Percentiles rank a stretch among this genome's conserved stretches.
Evolutionary conservation across 768 basidiomycete genomes (phyloP).

Genomic region (Naganishia kalamii): DNA sequence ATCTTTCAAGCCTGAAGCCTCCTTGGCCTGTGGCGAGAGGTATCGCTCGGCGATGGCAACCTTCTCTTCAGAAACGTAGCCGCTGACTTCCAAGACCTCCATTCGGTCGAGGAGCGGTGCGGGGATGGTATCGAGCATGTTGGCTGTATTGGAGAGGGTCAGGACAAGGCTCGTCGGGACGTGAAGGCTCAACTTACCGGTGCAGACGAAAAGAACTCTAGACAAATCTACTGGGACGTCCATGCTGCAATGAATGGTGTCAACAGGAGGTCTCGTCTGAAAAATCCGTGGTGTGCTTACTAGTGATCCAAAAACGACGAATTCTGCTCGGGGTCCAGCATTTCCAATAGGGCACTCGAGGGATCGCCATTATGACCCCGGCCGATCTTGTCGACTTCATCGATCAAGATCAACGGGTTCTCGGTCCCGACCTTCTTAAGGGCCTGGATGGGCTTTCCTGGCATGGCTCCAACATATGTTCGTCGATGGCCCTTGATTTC

Average conservation of each 20-base stretch:
- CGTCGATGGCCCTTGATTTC: slow-evolving; percentile 97
- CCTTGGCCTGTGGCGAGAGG: slow-evolving; percentile 86
- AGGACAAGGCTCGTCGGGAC: not conserved
- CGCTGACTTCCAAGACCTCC: slow-evolving; percentile 91
- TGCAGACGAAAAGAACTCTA: slow-evolving; percentile 94
- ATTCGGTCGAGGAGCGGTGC: slow-evolving; percentile 89
- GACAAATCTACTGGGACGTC: slow-evolving; percentile 95
- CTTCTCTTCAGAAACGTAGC: slow-evolving; percentile 92
- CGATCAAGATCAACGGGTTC: slow-evolving; percentile 87
- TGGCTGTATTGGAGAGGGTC: slow-evolving; percentile 51
- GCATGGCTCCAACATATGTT: slow-evolving; percentile 92
- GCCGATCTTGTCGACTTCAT: slow-evolving; percentile 94
- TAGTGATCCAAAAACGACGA: slow-evolving; percentile 91
- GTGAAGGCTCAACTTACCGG: slow-evolving; percentile 50
- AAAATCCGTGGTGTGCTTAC: slow-evolving; percentile 52
- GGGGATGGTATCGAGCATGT: slow-evolving; percentile 87
- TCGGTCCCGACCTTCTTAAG: slow-evolving; percentile 87
- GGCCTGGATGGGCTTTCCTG: slow-evolving; percentile 91
- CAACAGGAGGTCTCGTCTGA: not conserved
- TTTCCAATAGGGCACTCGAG: slow-evolving; percentile 80
- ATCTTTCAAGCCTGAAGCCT: slow-evolving; percentile 74
- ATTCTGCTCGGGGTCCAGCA: slow-evolving; percentile 94
- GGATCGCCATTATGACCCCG: slow-evolving; percentile 88
- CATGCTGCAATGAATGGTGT: slow-evolving; percentile 55
- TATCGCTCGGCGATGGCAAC: slow-evolving; percentile 77